Base-by-base conservation (phyloP, 805 yeast species). In the Yamadazyma tumulicola region DNA sequence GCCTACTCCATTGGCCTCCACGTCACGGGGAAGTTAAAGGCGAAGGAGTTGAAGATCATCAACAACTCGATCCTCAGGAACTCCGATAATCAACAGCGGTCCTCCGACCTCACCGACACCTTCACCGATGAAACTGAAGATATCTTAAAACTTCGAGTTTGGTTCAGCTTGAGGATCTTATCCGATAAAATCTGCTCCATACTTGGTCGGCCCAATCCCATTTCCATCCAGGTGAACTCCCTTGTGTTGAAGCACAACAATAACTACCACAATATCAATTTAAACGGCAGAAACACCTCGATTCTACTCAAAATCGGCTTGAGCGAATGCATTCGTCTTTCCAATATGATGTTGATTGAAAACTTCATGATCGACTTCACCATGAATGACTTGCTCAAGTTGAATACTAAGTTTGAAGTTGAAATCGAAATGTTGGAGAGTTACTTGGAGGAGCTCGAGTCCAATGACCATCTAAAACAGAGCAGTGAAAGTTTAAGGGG, bases 131-230 rank as follows among this genome's bases (percentile, higher is more conserved):
- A 67, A 33, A 64, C 59, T 14, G 49, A 48, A 18, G 63, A 62
- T 35, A 39, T 60, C 5, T 48, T 47, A 17, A 58, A 72, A 34
- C 61, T 70, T 12, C 63, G 74, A 28, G 59, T 72, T 5, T 74
- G 78, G 77, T 69, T 72, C 37, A 73, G 73, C 2, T 58, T 74
- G 35, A 67, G 70, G 41, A 63, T 68, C 39, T 54, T 70, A 17
- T 57, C 69, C n/a, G 71, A 75, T 2, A 72, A 71, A 22, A 45
- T 71, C 13, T 72, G 78, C 45, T 69, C 77, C 0, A 67, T 72
- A 11, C 54, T 73, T 17, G 78, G 79, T 6, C 56, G 79, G 42
- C 79, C 79, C 3, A 74, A 72, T 41, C 79, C 79, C 1, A 73
- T 74, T 7, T 67, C 75, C 1, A 51, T 65, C 20, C 69, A 62